A percentile compares a stretch with the other conserved stretches of the same genome.
Evolutionary conservation across 768 basidiomycete genomes (phyloP).

Genomic region (Psilocybe subaeruginosa): DNA sequence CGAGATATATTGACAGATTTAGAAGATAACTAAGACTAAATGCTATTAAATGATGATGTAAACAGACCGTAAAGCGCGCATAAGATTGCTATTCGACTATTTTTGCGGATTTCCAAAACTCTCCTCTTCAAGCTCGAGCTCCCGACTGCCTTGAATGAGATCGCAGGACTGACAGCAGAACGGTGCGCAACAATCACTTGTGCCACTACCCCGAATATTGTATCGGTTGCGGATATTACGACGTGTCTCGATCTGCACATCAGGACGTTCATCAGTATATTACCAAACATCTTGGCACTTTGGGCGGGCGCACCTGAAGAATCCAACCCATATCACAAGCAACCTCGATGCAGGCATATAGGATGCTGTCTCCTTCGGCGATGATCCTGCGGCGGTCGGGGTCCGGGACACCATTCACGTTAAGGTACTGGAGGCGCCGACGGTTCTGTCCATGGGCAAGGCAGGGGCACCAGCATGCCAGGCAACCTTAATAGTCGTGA

Average conservation of each 20-base stretch:
- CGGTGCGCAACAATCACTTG: conserved; percentile 20
- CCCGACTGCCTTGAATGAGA: conserved; percentile 21
- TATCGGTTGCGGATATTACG: conserved; percentile 21
- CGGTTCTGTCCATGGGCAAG: conserved; percentile 20
- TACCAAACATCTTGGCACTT: not conserved
- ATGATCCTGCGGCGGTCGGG: conserved; percentile 14
- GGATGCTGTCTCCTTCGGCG: conserved; percentile 11
- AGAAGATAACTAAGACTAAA: too few relatives aligned
- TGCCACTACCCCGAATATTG: conserved; percentile 19
- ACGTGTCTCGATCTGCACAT: conserved; percentile 17
- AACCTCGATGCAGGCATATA: conserved; percentile 15
- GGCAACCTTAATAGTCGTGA: conserved; percentile 12
- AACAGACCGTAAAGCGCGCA: too few relatives aligned
- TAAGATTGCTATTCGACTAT: too few relatives aligned
- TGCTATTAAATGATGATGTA: too few relatives aligned
- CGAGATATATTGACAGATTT: too few relatives aligned
- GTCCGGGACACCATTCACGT: conserved; percentile 17
- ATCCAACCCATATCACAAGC: conserved; percentile 25
- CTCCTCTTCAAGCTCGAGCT: conserved; percentile 23
- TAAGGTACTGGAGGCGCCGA: conserved; percentile 21
- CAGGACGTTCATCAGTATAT: not conserved
- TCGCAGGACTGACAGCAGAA: conserved; percentile 25
- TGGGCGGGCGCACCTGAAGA: conserved; percentile 14
- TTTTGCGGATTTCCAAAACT: conserved; percentile 7
- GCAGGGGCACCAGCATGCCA: conserved; percentile 24